Percentiles rank a stretch among this genome's conserved stretches.
Evolutionary conservation across 106 monocot species (phyloP).

Genomic region (Dioscorea alata): DNA sequence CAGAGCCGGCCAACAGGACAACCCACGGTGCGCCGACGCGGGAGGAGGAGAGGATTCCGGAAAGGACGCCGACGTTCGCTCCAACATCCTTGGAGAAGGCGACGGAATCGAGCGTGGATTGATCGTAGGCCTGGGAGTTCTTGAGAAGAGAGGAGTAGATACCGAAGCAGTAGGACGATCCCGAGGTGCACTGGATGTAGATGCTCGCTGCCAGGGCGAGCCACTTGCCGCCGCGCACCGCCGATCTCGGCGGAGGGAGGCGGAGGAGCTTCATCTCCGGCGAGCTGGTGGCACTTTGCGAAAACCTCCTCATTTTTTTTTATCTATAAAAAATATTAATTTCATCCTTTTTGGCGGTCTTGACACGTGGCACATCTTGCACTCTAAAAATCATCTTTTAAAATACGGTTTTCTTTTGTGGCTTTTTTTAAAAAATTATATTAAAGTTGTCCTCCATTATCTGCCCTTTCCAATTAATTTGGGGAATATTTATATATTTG

Average conservation of each 20-base stretch:
- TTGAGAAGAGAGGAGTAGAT: slow-evolving; percentile 59
- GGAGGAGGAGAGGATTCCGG: slow-evolving; percentile 58
- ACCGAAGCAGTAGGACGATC: slow-evolving; percentile 66
- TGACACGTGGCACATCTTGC: too few species aligned
- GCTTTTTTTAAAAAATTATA: too few species aligned
- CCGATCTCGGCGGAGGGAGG: not conserved
- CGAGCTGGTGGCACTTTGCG: too few species aligned
- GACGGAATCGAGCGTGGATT: slow-evolving; percentile 63
- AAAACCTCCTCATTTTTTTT: too few species aligned
- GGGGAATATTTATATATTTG: too few species aligned
- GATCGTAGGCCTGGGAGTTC: slow-evolving; percentile 42
- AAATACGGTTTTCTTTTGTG: too few species aligned
- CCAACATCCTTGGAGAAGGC: slow-evolving; percentile 79
- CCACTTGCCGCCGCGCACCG: slow-evolving; percentile 24
- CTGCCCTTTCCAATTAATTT: too few species aligned
- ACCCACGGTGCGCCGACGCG: slow-evolving; percentile 18
- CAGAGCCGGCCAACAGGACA: slow-evolving; percentile 51
- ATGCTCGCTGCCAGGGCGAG: slow-evolving; percentile 37
- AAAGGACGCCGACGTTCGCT: slow-evolving; percentile 61
- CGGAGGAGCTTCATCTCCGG: not conserved
- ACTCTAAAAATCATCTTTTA: too few species aligned
- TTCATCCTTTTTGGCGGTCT: too few species aligned
- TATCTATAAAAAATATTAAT: too few species aligned
- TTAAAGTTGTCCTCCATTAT: too few species aligned
- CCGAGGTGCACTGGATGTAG: slow-evolving; percentile 52